Conservation (phyloP, 2,329 filamentous ascomycete species). For the Karstenula rhodostoma region DNA sequence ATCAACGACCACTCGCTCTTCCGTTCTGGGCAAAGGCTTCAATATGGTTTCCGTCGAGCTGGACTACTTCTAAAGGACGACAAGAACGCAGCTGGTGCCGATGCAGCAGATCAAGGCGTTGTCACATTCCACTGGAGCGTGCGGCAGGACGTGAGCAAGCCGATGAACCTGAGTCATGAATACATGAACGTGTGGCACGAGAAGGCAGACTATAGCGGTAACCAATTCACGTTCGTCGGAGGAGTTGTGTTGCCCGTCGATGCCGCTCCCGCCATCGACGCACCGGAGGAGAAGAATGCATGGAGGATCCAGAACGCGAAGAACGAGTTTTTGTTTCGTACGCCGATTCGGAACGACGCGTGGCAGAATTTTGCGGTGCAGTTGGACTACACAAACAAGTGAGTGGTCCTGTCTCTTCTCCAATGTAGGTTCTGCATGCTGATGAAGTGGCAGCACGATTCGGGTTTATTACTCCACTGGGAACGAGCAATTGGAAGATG, state of each 20-base stretch:
- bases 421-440: background rate
- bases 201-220: constrained; percentile 33
- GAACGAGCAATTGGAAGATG: constrained; percentile 20
- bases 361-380: constrained; percentile 42
- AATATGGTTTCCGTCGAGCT: constrained; percentile 36
- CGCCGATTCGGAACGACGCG: constrained; percentile 16
- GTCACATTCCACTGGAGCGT: constrained; percentile 41
- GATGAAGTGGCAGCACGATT: constrained; percentile 28
- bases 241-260: constrained; percentile 32
- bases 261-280: constrained; percentile 29
- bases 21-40: constrained; percentile 24
- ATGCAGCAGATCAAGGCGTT: constrained; percentile 30
- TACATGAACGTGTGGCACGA: constrained; percentile 45
- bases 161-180: constrained; percentile 38
- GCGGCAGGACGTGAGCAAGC: constrained; percentile 22
- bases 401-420: background rate
- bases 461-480: constrained; percentile 34
- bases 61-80: constrained; percentile 34
- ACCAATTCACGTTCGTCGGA: constrained; percentile 35
- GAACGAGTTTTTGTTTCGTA: constrained; percentile 31
- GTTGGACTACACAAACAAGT: constrained; percentile 34
- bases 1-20: constrained; percentile 36
- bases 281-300: constrained; percentile 25
- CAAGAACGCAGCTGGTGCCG: constrained; percentile 27
- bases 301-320: constrained; percentile 33